Evolutionary conservation across 1,284 basidiomycete species (phyloP), one percentile per base, ranked within the genome.

Genomic region (Cystobasidium sp.): DNA sequence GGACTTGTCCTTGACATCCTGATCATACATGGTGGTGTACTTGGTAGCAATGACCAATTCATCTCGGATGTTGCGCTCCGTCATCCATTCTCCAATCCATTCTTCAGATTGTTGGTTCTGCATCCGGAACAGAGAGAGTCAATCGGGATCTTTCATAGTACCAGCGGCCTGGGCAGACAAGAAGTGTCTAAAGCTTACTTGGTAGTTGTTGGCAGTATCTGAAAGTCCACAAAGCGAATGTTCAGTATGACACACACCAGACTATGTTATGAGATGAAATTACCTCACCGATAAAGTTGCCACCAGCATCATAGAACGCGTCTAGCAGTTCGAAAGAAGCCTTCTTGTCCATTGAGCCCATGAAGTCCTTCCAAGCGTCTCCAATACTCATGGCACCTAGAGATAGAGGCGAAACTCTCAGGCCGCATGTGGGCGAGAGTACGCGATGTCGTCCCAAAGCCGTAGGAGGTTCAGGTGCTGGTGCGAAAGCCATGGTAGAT

Each of bases 21-120:
- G 62, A 9, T 47, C 20, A 24, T 76, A 75, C 71, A 66, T 77
- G 7, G 88, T 12, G 86, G 88, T 1, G 86, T 86, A 58, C 88
- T 86, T 86, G 53, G 85, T 86, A 0, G 85, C 83, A 62, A 86
- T 80, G 8, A 86, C 81, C 37, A 86, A 81, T 72, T 88, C 86
- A 76, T 89, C 86, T 8, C 88, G 84, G 49, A 85, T 87, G 0
- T 83, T 84, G 6, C 85, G 82, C 10, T 78, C 61, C 68, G 87
- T 85, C 52, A 84, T 85, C 88, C 88, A 89, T 79, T 87, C 87
- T 0, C 88, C 88, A 47, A 88, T 85, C 73, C 87, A 85, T 52
- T 80, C 78, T 76, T 89, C 88, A 3, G 84, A 86, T 1, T 83
- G 80, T 59, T 85, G 87, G 18, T 59, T 59, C 56, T 59, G 56